Evolutionary conservation across 1,284 basidiomycete genomes (phyloP), one percentile per base, ranked within the genome.

Genomic region (Austroboletus rostrupii): DNA sequence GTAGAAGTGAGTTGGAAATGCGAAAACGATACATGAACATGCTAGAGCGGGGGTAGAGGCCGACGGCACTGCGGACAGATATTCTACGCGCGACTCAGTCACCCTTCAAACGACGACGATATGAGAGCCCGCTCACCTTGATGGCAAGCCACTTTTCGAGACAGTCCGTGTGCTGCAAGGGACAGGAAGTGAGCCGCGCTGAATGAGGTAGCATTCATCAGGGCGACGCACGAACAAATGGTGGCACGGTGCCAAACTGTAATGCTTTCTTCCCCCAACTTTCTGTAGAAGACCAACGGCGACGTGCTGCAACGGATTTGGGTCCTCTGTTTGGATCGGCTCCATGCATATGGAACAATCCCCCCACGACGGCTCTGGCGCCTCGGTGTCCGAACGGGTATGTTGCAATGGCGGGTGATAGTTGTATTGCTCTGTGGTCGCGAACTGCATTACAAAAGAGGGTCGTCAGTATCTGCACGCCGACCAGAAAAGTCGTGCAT

Each of bases 311-410:
- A 69, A 68, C 49, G 61, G 73, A 50, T 65, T 64, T 8, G 65
- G 67, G 37, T 74, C 61, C 45, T 82, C 79, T n/a, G 82, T 69
- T 37, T 80, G 62, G 53, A 94, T 93, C 9, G 83, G 78, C 53
- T 95, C 92, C 89, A 94, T 92, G 65, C 92, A 95, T 53, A 95
- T 94, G 4, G 88, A 82, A 59, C 92, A 95, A 60, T 93, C 90
- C 6, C 86, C 90, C 16, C 92, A 72, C 11, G 83, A 79, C 55
- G 82, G 78, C 38, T 84, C 81, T 2, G 84, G 81, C 7, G 85
- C 77, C 66, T 92, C 90, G 0, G 83, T 66, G 60, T 92, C 88
- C 1, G 84, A 74, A 2, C 51, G 31, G 13, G 59, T 53, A 16
- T 78, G 61, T 1, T 87, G 85, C 37, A 94, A 70, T 2, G 79